These are phyloP conservation scores for Gynandropsis gynandra DNA, from an alignment of 345 rosid genomes.

Conservation along the genomic window DNA sequence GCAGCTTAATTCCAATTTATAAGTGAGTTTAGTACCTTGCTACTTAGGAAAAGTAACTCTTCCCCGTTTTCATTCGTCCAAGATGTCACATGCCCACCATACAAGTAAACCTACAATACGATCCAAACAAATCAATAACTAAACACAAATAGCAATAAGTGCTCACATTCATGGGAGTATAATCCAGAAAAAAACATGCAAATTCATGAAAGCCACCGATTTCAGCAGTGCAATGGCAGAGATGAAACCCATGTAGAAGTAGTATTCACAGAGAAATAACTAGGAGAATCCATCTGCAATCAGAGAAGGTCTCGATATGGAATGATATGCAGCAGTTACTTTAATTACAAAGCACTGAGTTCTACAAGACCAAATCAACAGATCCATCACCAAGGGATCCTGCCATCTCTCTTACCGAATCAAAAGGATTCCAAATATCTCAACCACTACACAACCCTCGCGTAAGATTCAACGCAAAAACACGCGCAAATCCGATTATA, in stretches of 20 bases:
- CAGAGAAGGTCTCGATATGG: background rate
- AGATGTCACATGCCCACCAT: slow-evolving; percentile 88
- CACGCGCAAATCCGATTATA: slow-evolving; percentile 13
- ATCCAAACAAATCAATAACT: background rate
- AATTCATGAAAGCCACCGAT: background rate
- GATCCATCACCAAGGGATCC: background rate
- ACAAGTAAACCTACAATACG: slow-evolving; percentile 62
- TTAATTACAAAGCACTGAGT: background rate
- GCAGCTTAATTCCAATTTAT: slow-evolving; percentile 6
- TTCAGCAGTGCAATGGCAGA: background rate
- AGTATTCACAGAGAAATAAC: background rate
- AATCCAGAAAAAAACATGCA: background rate
- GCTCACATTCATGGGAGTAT: background rate
- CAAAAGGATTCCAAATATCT: slow-evolving; percentile 4
- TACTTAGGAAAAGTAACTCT: slow-evolving; percentile 73
- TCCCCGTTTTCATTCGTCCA: slow-evolving; percentile 92
- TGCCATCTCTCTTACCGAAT: background rate
- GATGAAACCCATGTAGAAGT: background rate
- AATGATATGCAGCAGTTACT: no score
- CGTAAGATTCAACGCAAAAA: slow-evolving; percentile 3
- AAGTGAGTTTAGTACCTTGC: slow-evolving; percentile 39
- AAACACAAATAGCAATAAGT: background rate
- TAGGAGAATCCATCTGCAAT: background rate
- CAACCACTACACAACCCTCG: slow-evolving; percentile 5
- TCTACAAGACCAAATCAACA: slow-evolving; percentile 6